Percentiles rank a stretch among this genome's conserved stretches.
phyloP scores from a whole-genome alignment of 2,329 filamentous ascomycete species.

The Fusarium hainanense region DNA sequence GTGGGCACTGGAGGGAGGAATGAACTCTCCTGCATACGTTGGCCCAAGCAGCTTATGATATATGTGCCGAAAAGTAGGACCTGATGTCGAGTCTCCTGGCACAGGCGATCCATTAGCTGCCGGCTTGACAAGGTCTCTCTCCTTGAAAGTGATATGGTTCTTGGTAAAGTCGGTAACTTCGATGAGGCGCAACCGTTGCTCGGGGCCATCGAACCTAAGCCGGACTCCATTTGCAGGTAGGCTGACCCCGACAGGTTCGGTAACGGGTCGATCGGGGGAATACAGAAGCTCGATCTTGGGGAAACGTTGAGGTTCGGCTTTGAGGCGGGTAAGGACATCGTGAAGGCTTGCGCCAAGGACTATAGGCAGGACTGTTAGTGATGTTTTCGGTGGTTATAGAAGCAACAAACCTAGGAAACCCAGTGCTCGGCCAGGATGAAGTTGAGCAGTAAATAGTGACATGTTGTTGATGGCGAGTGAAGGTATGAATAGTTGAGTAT shows the following conservation, averaged over 20 bases:
- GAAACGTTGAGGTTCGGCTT: constrained; percentile 85
- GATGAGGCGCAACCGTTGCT: constrained; percentile 90
- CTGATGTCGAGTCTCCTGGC: constrained; percentile 54
- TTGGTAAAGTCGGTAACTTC: constrained; percentile 92
- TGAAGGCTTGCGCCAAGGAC: constrained; percentile 92
- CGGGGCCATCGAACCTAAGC: constrained; percentile 90
- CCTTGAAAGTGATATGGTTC: constrained; percentile 82
- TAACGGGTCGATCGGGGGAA: constrained; percentile 78
- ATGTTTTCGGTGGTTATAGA: not conserved
- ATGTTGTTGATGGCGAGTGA: constrained; percentile 44
- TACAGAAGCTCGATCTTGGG: constrained; percentile 86
- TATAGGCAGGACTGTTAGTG: constrained; percentile 51
- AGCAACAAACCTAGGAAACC: constrained; percentile 65
- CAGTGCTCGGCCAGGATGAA: constrained; percentile 73
- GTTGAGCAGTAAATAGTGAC: constrained; percentile 68
- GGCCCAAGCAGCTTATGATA: constrained; percentile 95
- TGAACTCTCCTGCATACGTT: constrained; percentile 93
- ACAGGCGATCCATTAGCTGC: constrained; percentile 51
- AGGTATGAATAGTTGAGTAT: constrained; percentile 5
- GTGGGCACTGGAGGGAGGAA: constrained; percentile 69
- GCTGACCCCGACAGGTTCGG: constrained; percentile 77
- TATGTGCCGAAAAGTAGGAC: constrained; percentile 86
- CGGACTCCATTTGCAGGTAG: constrained; percentile 89
- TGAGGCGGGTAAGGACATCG: constrained; percentile 86
- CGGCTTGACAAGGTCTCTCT: constrained; percentile 80